Evolutionary conservation across 2,329 filamentous ascomycete species (phyloP).

Genomic region (Colletotrichum caudatum): DNA sequence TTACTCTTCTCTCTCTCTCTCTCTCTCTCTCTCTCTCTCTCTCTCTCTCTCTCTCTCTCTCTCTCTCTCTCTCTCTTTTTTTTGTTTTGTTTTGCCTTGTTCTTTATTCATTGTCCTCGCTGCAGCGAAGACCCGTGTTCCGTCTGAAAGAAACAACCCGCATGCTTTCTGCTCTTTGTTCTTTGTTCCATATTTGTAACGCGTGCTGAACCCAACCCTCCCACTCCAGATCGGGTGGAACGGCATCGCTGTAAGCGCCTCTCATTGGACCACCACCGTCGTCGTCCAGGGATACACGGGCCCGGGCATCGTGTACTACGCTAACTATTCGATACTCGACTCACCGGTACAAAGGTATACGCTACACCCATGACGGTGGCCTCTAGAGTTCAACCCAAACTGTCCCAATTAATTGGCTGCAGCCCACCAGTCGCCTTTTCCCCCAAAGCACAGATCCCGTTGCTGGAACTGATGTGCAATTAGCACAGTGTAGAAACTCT

Average conservation of each 20-base stretch:
- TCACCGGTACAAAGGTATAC: not conserved
- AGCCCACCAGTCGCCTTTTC: not conserved
- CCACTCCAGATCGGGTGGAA: slow-evolving; percentile 14
- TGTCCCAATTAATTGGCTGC: not conserved
- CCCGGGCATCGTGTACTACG: not conserved
- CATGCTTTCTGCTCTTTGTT: slow-evolving; percentile 19
- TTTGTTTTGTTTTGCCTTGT: no score
- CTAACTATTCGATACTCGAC: not conserved
- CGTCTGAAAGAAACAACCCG: slow-evolving; percentile 12
- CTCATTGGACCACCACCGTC: slow-evolving; percentile 6
- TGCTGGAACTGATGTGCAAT: slow-evolving; percentile 1
- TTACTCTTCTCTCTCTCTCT: no score
- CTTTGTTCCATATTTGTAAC: slow-evolving; percentile 38
- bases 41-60: no score
- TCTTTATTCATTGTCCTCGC: not conserved
- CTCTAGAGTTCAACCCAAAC: slow-evolving; percentile 7
- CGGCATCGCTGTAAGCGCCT: slow-evolving; percentile 9
- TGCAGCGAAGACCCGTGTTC: slow-evolving; percentile 9
- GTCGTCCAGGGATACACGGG: slow-evolving; percentile 14
- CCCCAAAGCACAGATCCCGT: slow-evolving; percentile 22
- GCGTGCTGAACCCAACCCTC: slow-evolving; percentile 17
- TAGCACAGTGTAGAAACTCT: not conserved
- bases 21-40: not conserved
- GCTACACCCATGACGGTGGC: slow-evolving; percentile 7
- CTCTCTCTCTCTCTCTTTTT: not conserved